Conservation (phyloP, 108 stramenopile genomes). For the Cyclotella baltica region DNA sequence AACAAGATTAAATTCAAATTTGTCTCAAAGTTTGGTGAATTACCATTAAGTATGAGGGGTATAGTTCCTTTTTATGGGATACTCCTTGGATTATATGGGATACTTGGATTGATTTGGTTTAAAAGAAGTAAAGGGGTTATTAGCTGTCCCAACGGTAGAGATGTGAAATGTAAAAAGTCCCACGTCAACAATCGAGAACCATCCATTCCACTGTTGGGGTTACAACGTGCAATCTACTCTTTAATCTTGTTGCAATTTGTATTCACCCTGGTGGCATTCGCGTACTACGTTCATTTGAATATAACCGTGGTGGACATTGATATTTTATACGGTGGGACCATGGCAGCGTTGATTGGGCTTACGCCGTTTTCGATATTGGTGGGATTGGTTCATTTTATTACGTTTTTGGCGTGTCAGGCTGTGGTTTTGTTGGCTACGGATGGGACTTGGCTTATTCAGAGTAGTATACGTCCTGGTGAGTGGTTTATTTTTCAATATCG, state of each 20-base stretch:
- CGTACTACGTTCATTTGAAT: conserved; percentile 50
- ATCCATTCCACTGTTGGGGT: conserved; percentile 31
- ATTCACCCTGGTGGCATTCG: conserved; percentile 41
- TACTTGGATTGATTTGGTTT: conserved; percentile 34
- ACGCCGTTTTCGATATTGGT: conserved; percentile 37
- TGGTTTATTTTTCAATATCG: background rate
- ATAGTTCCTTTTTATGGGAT: conserved; percentile 47
- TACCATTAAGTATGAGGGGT: conserved; percentile 40
- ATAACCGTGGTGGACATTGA: conserved; percentile 37
- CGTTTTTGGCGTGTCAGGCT: conserved; percentile 43
- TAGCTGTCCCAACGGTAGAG: background rate
- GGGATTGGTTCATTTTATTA: conserved; percentile 32
- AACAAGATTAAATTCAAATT: conserved; percentile 23
- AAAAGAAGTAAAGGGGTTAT: conserved; percentile 31
- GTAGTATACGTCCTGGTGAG: conserved; percentile 35
- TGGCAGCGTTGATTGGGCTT: conserved; percentile 34
- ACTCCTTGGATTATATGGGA: conserved; percentile 19
- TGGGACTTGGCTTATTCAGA: conserved; percentile 52
- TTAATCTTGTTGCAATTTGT: conserved; percentile 31
- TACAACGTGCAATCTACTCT: conserved; percentile 35
- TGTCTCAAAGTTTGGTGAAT: conserved; percentile 42
- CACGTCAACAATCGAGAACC: background rate
- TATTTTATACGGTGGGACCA: conserved; percentile 43
- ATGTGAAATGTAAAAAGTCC: background rate
- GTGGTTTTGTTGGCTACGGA: conserved; percentile 49